These are phyloP conservation scores for Haplographium delicatum DNA, from an alignment of 495 filamentous ascomycete genomes.

Conservation along the genomic window DNA sequence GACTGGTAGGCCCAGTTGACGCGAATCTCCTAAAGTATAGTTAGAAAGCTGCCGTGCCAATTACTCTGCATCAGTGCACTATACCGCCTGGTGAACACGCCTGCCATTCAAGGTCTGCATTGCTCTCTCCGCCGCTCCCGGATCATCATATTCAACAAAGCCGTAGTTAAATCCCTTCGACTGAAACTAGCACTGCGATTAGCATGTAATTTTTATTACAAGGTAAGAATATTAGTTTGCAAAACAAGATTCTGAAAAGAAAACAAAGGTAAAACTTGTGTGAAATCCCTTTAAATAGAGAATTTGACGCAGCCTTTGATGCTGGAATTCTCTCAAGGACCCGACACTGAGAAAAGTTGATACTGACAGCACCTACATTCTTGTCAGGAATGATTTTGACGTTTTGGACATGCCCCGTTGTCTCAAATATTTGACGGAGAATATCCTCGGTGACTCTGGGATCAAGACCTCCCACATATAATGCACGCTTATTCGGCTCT, in stretches of 20 bases:
- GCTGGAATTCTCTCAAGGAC: slow-evolving; percentile 19
- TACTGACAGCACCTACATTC: slow-evolving; percentile 66
- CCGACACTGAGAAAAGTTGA: slow-evolving; percentile 23
- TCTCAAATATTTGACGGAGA: slow-evolving; percentile 97
- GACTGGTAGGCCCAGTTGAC: slow-evolving; percentile 99
- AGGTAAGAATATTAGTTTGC: neutral
- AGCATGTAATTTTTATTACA: slow-evolving; percentile 14
- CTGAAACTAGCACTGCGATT: slow-evolving; percentile 41
- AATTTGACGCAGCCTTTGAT: slow-evolving; percentile 17
- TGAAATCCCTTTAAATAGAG: slow-evolving; percentile 15
- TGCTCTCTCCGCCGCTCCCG: slow-evolving; percentile 88
- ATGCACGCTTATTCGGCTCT: slow-evolving; percentile 95
- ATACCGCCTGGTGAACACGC: slow-evolving; percentile 87
- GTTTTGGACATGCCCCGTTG: slow-evolving; percentile 93
- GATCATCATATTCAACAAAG: slow-evolving; percentile 98
- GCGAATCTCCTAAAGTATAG: slow-evolving; percentile 75
- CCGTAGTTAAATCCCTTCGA: slow-evolving; percentile 98
- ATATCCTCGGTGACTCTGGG: slow-evolving; percentile 95
- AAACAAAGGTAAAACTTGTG: slow-evolving; percentile 7
- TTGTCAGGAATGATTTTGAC: slow-evolving; percentile 99
- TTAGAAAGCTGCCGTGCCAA: slow-evolving; percentile 19
- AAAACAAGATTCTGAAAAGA: neutral
- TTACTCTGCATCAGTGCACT: slow-evolving; percentile 31
- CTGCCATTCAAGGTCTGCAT: slow-evolving; percentile 96
- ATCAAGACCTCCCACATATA: slow-evolving; percentile 95